Evolutionary conservation across 2,329 filamentous ascomycete species (phyloP).

Genomic region (Fusarium neocosmosporiellum): DNA sequence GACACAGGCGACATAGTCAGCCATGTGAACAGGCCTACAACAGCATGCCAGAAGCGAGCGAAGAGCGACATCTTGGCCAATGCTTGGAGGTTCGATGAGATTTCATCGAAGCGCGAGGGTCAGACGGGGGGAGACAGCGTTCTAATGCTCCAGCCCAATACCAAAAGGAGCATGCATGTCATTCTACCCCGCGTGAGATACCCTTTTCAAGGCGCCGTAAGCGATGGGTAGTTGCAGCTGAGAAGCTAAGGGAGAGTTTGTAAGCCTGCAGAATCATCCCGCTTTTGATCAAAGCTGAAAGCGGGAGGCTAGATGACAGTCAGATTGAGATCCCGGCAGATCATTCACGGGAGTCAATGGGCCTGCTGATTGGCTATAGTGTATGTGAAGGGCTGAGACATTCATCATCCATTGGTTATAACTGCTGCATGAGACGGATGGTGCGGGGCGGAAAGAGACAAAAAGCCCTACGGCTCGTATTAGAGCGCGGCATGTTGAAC

Average conservation of each 20-base stretch:
- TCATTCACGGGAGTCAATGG: neutral
- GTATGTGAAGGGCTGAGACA: neutral
- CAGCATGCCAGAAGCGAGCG: slow-evolving; percentile 30
- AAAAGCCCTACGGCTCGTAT: neutral
- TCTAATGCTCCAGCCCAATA: neutral
- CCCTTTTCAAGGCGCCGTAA: neutral
- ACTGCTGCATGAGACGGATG: neutral
- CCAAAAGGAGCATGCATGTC: neutral
- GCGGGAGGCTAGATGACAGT: neutral
- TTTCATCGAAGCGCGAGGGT: neutral
- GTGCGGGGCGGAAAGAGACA: neutral
- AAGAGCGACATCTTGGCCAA: slow-evolving; percentile 28
- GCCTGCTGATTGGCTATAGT: neutral
- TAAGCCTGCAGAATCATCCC: neutral
- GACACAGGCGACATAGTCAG: slow-evolving; percentile 31
- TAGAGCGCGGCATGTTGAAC: neutral
- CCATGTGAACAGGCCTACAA: slow-evolving; percentile 32
- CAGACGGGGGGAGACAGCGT: neutral
- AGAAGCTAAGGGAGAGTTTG: neutral
- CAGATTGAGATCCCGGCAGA: neutral
- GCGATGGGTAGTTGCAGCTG: neutral
- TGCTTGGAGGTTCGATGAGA: neutral
- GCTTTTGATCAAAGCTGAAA: slow-evolving; percentile 3
- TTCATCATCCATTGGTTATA: neutral
- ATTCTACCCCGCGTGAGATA: neutral